Conservation (phyloP, 1,284 basidiomycete species). For the Apiotrichum mycotoxinovorans region DNA sequence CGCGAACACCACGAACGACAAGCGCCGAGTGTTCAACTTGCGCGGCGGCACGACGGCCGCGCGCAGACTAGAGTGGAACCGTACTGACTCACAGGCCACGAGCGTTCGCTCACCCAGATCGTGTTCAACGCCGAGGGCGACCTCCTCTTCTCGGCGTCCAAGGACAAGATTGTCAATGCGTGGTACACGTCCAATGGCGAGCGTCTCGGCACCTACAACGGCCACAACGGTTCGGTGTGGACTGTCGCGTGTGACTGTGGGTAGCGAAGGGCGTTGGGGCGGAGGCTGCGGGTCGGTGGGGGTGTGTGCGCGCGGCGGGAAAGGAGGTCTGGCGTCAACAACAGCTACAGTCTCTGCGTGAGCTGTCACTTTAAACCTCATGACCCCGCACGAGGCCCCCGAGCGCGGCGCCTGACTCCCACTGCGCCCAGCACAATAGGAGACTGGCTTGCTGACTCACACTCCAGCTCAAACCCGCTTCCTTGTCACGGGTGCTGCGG, state of each 20-base stretch:
- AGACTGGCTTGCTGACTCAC: slow-evolving; percentile 17
- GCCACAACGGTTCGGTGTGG: slow-evolving; percentile 96
- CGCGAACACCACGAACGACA: not conserved
- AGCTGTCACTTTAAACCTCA: too few species aligned
- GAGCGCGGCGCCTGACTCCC: too few species aligned
- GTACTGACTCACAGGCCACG: slow-evolving; percentile 66
- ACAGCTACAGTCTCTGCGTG: too few species aligned
- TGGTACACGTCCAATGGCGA: slow-evolving; percentile 99
- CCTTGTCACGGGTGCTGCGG: slow-evolving; percentile 77
- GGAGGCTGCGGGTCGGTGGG: not conserved
- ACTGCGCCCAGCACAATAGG: too few species aligned
- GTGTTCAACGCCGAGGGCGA: slow-evolving; percentile 96
- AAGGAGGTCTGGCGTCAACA: too few species aligned
- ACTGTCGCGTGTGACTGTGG: slow-evolving; percentile 91
- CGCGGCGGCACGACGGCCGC: not conserved
- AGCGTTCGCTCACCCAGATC: slow-evolving; percentile 96
- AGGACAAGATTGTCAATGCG: slow-evolving; percentile 92
- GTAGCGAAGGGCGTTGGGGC: slow-evolving; percentile 42
- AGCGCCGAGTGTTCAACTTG: not conserved
- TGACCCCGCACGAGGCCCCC: not conserved
- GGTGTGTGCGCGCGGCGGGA: too few species aligned
- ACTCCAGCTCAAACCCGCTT: slow-evolving; percentile 81
- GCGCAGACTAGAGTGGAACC: not conserved
- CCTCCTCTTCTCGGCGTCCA: slow-evolving; percentile 91
- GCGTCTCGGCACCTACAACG: slow-evolving; percentile 92